Evolutionary conservation across 352 stramenopile species (phyloP), one percentile per base, ranked within the genome.

Genomic region (Phytophthora macrochlamydospora): DNA sequence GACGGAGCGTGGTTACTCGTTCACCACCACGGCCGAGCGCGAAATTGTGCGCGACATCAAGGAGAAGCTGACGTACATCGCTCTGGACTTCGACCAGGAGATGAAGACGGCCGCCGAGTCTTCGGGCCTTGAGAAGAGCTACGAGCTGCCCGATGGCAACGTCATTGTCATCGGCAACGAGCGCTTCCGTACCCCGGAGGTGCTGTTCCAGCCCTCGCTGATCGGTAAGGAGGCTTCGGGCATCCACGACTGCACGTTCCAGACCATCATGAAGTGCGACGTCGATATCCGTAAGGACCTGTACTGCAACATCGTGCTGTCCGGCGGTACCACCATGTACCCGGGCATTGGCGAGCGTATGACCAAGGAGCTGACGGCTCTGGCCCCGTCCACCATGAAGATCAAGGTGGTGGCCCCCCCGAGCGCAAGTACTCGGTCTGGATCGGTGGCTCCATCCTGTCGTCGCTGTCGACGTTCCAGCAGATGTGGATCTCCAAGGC

Each of bases 401-500:
- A 94, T 99, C 76, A 98, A 98, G 82, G 96, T 99, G 49, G 79
- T 99, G 9, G 93, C 96, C 46, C 94, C 90, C 89, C 89, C 3
- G 90, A 97, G 77, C 85, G 92, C 65, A 96, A 98, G 81, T 99
- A 99, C 89, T 98, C 93, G 35, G 94, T 98, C 11, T 99, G 96
- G 97, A 99, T 99, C 81, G 96, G 97, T 85, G 97, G 97, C 67
- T 98, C 92, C 57, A 99, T 99, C 73, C 75, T 99, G 43, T 84
- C 96, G 24, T 98, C 94, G 63, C 80, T 99, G n/a, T 97, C 94
- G 56, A 98, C 97, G 55, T 99, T 99, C 94, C 93, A 99, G 76
- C 90, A 97, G 66, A 98, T 99, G 94, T 99, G 96, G 95, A 99
- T 99, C 79, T 95, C 89, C 32, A 99, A 99, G 90, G 83, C 90